These are phyloP conservation scores for Oryza glumipatula DNA, from an alignment of 176 grass and related monocot genomes.

Conservation along the genomic window DNA sequence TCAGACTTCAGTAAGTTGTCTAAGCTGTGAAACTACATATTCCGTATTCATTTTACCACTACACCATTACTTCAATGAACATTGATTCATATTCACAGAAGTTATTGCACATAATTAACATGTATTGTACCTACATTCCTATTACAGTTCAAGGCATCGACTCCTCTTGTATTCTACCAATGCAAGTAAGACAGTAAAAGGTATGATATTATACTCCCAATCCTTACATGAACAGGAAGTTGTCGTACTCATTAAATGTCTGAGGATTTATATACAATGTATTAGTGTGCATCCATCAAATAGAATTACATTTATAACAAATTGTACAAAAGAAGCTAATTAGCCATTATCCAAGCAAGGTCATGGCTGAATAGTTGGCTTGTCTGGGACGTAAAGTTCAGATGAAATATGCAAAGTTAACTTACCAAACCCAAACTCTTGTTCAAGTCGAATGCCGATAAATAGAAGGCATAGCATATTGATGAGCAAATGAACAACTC, in stretches of 20 bases:
- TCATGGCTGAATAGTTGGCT: background rate
- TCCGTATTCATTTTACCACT: background rate
- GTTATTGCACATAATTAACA: background rate
- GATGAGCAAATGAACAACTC: constrained; percentile 77
- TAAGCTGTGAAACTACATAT: background rate
- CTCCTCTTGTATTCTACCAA: background rate
- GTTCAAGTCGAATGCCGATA: constrained; percentile 78
- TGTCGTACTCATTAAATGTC: background rate
- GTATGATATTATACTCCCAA: background rate
- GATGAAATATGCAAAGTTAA: background rate
- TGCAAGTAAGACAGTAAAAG: background rate
- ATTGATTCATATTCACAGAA: background rate
- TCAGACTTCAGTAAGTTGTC: background rate
- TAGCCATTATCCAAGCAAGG: constrained; percentile 1
- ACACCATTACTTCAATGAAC: background rate
- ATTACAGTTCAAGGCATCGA: background rate
- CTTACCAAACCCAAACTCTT: constrained; percentile 85
- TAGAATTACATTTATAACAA: background rate
- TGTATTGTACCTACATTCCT: background rate
- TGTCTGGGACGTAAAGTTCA: background rate
- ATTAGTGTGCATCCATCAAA: background rate
- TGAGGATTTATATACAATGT: background rate
- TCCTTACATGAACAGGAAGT: background rate
- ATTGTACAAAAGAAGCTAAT: background rate
- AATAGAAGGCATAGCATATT: constrained; percentile 82